Evolutionary conservation across 129 eudicot genomes (phyloP).

Genomic region (Chrysanthemum lavandulifolium): DNA sequence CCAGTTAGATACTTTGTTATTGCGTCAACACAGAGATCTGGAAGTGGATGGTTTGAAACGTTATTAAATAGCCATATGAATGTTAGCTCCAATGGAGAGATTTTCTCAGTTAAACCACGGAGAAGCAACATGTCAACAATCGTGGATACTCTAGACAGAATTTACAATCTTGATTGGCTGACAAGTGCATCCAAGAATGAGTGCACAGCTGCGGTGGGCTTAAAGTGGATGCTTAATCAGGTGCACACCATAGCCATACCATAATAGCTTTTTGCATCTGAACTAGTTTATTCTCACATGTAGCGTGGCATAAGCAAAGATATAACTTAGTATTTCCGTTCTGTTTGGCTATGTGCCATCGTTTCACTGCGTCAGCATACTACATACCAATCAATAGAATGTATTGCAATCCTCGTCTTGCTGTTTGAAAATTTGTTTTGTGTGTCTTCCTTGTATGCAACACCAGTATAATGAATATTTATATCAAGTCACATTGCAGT

Average conservation of each 20-base stretch:
- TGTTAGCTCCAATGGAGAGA: conserved; percentile 90
- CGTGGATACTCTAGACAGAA: conserved; percentile 61
- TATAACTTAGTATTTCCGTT: background rate
- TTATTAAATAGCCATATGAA: conserved; percentile 80
- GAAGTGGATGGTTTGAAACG: conserved; percentile 99
- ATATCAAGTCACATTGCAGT: too few species aligned
- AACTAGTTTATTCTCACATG: conserved; percentile 4
- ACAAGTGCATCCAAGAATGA: conserved; percentile 91
- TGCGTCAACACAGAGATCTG: conserved; percentile 89
- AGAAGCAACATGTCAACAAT: conserved; percentile 72
- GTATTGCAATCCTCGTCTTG: too few species aligned
- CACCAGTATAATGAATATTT: too few species aligned
- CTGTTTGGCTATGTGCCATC: too few species aligned
- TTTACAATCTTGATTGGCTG: conserved; percentile 75
- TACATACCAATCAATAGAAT: too few species aligned
- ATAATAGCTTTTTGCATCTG: conserved; percentile 2
- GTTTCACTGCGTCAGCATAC: too few species aligned
- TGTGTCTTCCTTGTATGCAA: too few species aligned
- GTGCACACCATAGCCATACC: conserved; percentile 33
- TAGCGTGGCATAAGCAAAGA: background rate
- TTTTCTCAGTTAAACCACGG: conserved; percentile 79
- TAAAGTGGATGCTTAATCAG: conserved; percentile 99
- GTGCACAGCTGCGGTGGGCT: conserved; percentile 89
- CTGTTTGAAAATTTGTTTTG: too few species aligned
- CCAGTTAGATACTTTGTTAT: conserved; percentile 88